phyloP scores from a whole-genome alignment of 192 early-diverging fungal genomes.

The Radiomyces spectabilis region DNA sequence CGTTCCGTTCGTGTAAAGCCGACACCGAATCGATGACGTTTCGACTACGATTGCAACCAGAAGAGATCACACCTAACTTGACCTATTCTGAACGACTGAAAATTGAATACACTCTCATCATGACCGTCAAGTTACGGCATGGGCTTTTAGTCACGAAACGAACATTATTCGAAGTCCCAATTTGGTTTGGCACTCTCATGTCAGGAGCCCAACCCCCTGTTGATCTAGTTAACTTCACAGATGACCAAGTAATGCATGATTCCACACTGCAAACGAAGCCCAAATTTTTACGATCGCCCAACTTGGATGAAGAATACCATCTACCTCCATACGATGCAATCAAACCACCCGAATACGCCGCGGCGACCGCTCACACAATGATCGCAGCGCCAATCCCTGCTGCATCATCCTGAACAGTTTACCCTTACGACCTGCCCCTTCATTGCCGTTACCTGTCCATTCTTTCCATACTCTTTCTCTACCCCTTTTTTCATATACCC shows the following conservation, averaged over 20 bases:
- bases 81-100: not conserved
- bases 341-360: not conserved
- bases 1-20: not conserved
- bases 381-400: no score
- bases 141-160: not conserved
- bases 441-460: no score
- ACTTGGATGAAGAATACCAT: not conserved
- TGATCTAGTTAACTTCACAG: not conserved
- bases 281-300: not conserved
- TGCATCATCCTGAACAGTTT: no score
- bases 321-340: not conserved
- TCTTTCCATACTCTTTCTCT: no score
- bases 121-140: not conserved
- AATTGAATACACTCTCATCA: not conserved
- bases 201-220: not conserved
- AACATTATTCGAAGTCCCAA: not conserved
- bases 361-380: no score
- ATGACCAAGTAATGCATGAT: not conserved
- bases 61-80: no score
- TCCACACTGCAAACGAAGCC: not conserved
- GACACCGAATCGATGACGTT: not conserved
- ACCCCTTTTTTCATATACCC: no score
- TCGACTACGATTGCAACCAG: no score
- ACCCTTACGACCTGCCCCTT: no score
- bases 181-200: not conserved